Conservation (phyloP, 73 alveolate genomes). For the Symbiodinium pilosum region DNA sequence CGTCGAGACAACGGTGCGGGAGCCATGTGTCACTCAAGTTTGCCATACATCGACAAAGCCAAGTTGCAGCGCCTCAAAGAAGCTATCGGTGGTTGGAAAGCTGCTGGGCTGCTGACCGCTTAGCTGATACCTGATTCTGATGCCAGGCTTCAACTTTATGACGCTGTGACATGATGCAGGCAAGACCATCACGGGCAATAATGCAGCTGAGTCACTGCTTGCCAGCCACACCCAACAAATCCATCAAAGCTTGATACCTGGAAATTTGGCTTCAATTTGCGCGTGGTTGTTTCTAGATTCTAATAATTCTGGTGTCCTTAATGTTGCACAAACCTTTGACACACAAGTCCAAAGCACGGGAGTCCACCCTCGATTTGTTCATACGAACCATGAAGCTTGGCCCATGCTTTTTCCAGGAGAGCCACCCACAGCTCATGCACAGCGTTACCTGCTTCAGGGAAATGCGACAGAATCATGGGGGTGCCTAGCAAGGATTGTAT, state of each 20-base stretch:
- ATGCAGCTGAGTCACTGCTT: slow-evolving; percentile 15
- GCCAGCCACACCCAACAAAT: slow-evolving; percentile 93
- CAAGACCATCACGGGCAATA: background rate
- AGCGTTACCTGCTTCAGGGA: background rate
- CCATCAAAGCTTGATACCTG: slow-evolving; percentile 95
- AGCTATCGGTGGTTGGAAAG: background rate
- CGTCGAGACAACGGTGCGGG: no score
- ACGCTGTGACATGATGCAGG: background rate
- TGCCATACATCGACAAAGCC: no score
- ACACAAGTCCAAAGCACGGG: slow-evolving; percentile 20
- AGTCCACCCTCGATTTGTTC: slow-evolving; percentile 93
- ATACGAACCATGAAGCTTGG: slow-evolving; percentile 95
- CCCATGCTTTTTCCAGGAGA: slow-evolving; percentile 96
- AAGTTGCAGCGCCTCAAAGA: background rate
- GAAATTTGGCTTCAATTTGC: background rate
- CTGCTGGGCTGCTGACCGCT: background rate
- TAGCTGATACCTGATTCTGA: background rate
- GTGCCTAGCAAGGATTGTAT: no score
- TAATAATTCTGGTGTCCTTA: no score
- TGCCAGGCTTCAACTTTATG: background rate
- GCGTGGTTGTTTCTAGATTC: no score
- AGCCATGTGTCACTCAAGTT: no score
- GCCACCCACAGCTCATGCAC: slow-evolving; percentile 95
- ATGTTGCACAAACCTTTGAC: no score
- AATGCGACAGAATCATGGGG: background rate